phyloP scores from a whole-genome alignment of 2,329 filamentous ascomycete genomes.

The Epichloe glyceriae region DNA sequence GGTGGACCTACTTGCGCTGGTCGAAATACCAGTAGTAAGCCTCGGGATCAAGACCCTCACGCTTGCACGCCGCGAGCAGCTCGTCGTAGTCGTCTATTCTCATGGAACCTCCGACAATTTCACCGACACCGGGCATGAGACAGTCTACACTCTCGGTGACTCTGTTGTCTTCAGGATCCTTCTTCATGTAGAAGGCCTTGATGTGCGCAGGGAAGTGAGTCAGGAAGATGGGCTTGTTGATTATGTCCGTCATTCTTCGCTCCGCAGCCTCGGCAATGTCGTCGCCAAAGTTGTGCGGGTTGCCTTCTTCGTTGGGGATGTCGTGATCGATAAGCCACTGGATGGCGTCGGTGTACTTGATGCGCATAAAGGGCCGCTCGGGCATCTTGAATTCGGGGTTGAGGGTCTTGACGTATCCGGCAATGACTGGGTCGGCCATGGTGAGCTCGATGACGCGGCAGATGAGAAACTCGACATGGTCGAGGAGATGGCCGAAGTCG shows the following conservation, averaged over 20 bases:
- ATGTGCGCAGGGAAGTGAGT: conserved; percentile 96
- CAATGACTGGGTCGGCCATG: conserved; percentile 59
- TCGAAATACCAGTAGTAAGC: conserved; percentile 99
- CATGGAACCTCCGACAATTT: conserved; percentile 95
- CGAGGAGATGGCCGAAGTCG: conserved; percentile 75
- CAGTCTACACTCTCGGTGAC: conserved; percentile 89
- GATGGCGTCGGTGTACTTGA: conserved; percentile 91
- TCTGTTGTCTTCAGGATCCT: conserved; percentile 61
- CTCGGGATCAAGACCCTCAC: conserved; percentile 70
- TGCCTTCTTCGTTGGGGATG: conserved; percentile 84
- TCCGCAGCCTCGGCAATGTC: conserved; percentile 97
- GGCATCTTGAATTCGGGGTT: conserved; percentile 85
- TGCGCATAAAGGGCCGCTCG: conserved; percentile 76
- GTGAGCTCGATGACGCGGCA: conserved; percentile 72
- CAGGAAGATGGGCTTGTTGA: conserved; percentile 89
- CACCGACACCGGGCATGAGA: conserved; percentile 83
- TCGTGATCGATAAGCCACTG: conserved; percentile 84
- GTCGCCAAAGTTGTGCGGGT: conserved; percentile 84
- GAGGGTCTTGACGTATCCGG: conserved; percentile 64
- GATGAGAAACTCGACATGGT: conserved; percentile 76
- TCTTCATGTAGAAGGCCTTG: conserved; percentile 99
- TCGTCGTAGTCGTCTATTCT: conserved; percentile 87
- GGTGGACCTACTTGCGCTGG: conserved; percentile 55
- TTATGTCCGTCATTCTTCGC: conserved; percentile 90
- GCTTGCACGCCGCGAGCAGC: conserved; percentile 75